Evolutionary conservation across 78 protist genomes (phyloP), one percentile per base, ranked within the genome.

Genomic region (Dictyostelium brefeldianum): DNA sequence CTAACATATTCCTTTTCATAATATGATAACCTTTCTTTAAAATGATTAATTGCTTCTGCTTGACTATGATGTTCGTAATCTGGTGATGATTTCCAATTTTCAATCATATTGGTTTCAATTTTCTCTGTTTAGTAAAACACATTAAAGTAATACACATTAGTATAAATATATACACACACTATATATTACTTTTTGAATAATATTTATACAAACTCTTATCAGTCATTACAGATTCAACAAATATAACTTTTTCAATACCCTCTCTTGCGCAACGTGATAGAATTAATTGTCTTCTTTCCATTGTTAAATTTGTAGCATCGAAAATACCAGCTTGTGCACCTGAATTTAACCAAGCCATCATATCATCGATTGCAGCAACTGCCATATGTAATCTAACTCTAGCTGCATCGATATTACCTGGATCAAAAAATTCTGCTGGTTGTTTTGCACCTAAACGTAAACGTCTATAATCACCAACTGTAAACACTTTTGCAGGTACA

Each of bases 291-390:
- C 98, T 69, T 43, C 98, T 80, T 25, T 69, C 96, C 1, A 6
- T n/a, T 17, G 97, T 94, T 48, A 89, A 47, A 53, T 97, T 97
- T 3, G 98, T 97, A n/a, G 97, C 98, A 54, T 97, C 98, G 22
- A 81, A 92, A 17, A 97, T 96, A 17, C 95, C 98, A 10, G 95
- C 95, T 27, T 59, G 54, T 11, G 92, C 93, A 9, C 92, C 96
- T 10, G 71, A 82, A 78, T 92, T 81, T 46, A 92, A 64, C 94
- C 94, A 92, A 11, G 82, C 78, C 51, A 96, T 67, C 94, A 92
- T 89, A 43, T 96, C 97, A 17, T 84, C 96, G 0, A 96, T 51
- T 18, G 96, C 97, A 8, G 96, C 96, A 5, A 93, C 87, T 1
- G 91, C 96, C 92, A 92, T 83, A 71, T 83, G 91, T 25, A 92